Base-by-base conservation (phyloP, 805 yeast species). In the Wickerhamiella sergipiensis region DNA sequence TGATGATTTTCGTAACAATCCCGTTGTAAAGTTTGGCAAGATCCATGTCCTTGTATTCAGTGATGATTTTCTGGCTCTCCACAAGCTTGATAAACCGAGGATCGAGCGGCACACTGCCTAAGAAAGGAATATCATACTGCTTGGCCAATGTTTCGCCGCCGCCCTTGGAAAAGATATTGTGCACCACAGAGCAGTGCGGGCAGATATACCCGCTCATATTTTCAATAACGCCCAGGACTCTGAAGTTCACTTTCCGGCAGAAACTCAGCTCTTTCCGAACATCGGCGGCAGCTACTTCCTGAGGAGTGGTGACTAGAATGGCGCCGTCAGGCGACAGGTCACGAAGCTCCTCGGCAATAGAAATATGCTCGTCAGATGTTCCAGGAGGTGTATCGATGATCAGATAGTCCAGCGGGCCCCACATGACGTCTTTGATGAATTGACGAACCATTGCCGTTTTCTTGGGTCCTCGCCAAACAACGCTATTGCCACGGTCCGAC, bases 371-470 rank as follows among this genome's bases (percentile, higher is more conserved):
- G 66, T 92, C 99, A 0, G 95, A 84, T 0, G 99, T 92, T 0
- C 99, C 99, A 0, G 99, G 99, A 0, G 99, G 99, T 0, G 99
- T 92, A 64, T 92, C 99, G 6, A 92, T 88, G 31, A 92, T 68
- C 51, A 90, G 67, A 62, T 85, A 90, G 51, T 86, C 79, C 24
- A 75, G 70, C 18, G 74, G 76, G 0, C 87, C 95, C 99, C 99
- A 92, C 26, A 78, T 77, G 1, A 90, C 95, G 64, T 92, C 97
- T 54, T 79, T 77, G 43, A 94, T 71, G 63, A 92, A 90, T 68
- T 92, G 99, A 54, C 89, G 77, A 38, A 92, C 85, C 97, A 92
- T 92, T 13, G 97, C 96, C 0, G 97, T 89, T 64, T 94, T 92
- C 67, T 90, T 88, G 2, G 99, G 98, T 0, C 99, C 99, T 62